Percentiles rank a stretch among this genome's conserved stretches.
phyloP scores from a whole-genome alignment of 352 stramenopile species.

The Aphanomyces invadans region DNA sequence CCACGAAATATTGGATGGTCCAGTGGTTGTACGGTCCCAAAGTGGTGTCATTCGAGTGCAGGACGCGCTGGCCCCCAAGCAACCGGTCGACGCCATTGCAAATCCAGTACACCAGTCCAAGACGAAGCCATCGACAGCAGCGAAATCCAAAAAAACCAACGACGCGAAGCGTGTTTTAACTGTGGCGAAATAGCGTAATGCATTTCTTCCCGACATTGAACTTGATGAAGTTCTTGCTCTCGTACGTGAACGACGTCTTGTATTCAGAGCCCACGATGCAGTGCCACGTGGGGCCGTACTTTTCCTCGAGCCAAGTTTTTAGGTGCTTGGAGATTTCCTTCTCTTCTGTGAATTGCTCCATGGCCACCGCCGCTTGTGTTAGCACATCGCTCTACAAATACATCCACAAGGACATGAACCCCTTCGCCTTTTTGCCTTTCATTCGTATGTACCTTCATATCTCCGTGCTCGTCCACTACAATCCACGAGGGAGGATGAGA shows the following conservation, averaged over 20 bases:
- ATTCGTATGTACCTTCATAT: slow-evolving; percentile 79
- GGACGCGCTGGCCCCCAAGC: slow-evolving; percentile 34
- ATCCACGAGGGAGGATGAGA: neutral
- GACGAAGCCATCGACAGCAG: neutral
- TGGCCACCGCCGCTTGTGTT: slow-evolving; percentile 48
- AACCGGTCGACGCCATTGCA: slow-evolving; percentile 2
- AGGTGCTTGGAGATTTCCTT: slow-evolving; percentile 76
- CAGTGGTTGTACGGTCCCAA: slow-evolving; percentile 41
- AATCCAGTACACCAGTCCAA: neutral
- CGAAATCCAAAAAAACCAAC: neutral
- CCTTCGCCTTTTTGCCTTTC: too few species aligned
- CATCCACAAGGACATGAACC: too few species aligned
- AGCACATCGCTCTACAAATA: slow-evolving; percentile 51
- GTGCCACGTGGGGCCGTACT: slow-evolving; percentile 49
- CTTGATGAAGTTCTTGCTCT: slow-evolving; percentile 80
- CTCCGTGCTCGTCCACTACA: slow-evolving; percentile 73
- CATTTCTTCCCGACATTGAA: slow-evolving; percentile 82
- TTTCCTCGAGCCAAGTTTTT: slow-evolving; percentile 35
- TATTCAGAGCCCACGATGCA: slow-evolving; percentile 73
- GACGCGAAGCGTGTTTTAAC: neutral
- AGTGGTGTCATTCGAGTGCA: slow-evolving; percentile 44
- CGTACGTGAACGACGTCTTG: slow-evolving; percentile 63
- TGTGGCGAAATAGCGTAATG: slow-evolving; percentile 71
- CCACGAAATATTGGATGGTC: slow-evolving; percentile 45
- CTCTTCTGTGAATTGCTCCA: slow-evolving; percentile 71